Percentiles rank a stretch among this genome's conserved stretches.
Conservation (phyloP, 1,139 yeast genomes). For the Pichia sp. region DNA sequence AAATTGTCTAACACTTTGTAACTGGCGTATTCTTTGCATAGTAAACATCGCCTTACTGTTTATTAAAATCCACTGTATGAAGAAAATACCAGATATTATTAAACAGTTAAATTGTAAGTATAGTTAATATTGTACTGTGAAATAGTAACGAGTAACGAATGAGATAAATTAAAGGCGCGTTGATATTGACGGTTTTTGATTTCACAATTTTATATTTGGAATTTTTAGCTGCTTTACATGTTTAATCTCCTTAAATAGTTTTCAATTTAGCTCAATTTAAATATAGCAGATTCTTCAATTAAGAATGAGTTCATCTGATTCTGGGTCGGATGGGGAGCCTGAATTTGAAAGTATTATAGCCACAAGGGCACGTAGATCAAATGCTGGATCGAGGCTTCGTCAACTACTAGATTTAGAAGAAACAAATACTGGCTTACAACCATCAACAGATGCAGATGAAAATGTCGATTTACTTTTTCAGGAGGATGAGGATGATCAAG, state of each 20-base stretch:
- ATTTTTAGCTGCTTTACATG: too few species aligned
- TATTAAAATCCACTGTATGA: too few species aligned
- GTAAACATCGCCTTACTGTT: neutral
- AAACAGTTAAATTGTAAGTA: too few species aligned
- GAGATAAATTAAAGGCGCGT: too few species aligned
- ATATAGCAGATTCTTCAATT: too few species aligned
- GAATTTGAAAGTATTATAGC: conserved; percentile 50
- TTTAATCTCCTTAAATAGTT: too few species aligned
- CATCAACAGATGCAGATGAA: conserved; percentile 57
- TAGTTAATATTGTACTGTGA: too few species aligned
- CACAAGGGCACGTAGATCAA: conserved; percentile 70
- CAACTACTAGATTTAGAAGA: conserved; percentile 69
- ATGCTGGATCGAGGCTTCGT: conserved; percentile 84
- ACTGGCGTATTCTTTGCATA: neutral
- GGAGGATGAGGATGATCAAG: conserved; percentile 82
- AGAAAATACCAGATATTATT: too few species aligned
- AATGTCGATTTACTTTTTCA: conserved; percentile 69
- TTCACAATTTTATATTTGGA: too few species aligned
- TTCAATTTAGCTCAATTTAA: too few species aligned
- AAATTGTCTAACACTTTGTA: neutral
- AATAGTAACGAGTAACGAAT: too few species aligned
- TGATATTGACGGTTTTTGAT: too few species aligned
- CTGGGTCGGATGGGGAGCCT: conserved; percentile 17
- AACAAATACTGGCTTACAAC: conserved; percentile 32
- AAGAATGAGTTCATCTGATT: neutral